Base-by-base conservation (phyloP, 768 basidiomycete genomes). In the Daedaleopsis sinensis region DNA sequence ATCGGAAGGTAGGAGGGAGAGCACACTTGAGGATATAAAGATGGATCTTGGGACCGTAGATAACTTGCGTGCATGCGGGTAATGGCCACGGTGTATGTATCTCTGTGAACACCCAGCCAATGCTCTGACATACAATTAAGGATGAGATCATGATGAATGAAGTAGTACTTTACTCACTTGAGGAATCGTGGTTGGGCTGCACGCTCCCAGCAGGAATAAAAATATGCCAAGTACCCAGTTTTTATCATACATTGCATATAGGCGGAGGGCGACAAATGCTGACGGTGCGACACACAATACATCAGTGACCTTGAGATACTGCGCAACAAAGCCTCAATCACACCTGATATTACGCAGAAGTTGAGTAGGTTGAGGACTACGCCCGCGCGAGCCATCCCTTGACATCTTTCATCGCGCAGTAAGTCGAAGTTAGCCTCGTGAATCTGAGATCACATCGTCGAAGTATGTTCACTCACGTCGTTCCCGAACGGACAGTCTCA, bases 201-300 rank as follows among this genome's bases (percentile, higher is more conserved):
- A 12, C 6, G 39, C 19, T 37, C 51, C 51, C 18, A 52, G 27
- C 9, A 52, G 35, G 16, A 52, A 52, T 2, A 52, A 11, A 11
- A 9, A 16, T 8, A 52, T 13, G 4, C 18, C 51, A 19, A 52
- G 18, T 38, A n/a, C 36, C n/a, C 18, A n/a, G 18, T 36, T 37
- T 3, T 35, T n/a, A 9, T 38, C 51, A 16, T 19, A 52, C 16
- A 52, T n/a, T n/a, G 51, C 51, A 27, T 52, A 52, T 38, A 52
- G 36, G 51, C 51, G 51, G 18, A 27, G 36, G 9, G 51, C 51
- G 19, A 52, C 51, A 35, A 52, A 52, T 5, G 51, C 51, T 52
- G 51, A n/a, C 3, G n/a, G n/a, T 6, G n/a, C 35, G 37, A n/a
- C 18, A 19, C 19, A 19, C 21, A 2, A 15, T 49, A n/a, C 47